A percentile compares a stretch with the other conserved stretches of the same genome.
These are phyloP conservation scores for Podaxis sp. DNA, from an alignment of 768 basidiomycete species.

Conservation along the genomic window DNA sequence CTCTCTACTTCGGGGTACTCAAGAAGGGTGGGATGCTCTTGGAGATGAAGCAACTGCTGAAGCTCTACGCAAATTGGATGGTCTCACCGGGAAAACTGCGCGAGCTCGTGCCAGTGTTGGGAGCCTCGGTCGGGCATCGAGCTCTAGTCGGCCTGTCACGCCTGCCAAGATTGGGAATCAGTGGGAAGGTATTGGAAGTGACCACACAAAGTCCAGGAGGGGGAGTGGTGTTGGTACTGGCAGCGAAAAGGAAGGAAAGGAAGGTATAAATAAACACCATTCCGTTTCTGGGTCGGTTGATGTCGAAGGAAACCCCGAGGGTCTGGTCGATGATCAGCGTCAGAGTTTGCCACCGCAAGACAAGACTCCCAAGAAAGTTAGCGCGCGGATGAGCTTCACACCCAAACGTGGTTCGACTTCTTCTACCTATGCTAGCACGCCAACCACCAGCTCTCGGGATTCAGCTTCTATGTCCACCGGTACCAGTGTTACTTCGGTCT, in stretches of 20 bases:
- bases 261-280: neutral
- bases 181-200: conserved; percentile 68
- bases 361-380: conserved; percentile 69
- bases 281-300: conserved; percentile 28
- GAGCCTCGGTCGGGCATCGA: conserved; percentile 65
- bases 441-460: conserved; percentile 79
- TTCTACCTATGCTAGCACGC: conserved; percentile 80
- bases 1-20: conserved; percentile 81
- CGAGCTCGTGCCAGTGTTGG: conserved; percentile 76
- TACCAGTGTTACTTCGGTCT: conserved; percentile 76
- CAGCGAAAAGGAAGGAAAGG: conserved; percentile 20
- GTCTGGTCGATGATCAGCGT: neutral
- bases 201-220: conserved; percentile 38
- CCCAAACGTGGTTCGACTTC: conserved; percentile 88
- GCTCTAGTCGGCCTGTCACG: conserved; percentile 70
- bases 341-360: conserved; percentile 39
- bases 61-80: conserved; percentile 90
- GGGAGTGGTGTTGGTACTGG: conserved; percentile 39
- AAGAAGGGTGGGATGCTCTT: conserved; percentile 86
- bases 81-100: conserved; percentile 72
- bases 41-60: conserved; percentile 89
- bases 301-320: conserved; percentile 39
- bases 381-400: conserved; percentile 72
- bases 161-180: conserved; percentile 65
- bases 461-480: conserved; percentile 79